Evolutionary conservation across 1,284 basidiomycete species (phyloP), one percentile per base, ranked within the genome.

Genomic region (Boletus semigastroideus): DNA sequence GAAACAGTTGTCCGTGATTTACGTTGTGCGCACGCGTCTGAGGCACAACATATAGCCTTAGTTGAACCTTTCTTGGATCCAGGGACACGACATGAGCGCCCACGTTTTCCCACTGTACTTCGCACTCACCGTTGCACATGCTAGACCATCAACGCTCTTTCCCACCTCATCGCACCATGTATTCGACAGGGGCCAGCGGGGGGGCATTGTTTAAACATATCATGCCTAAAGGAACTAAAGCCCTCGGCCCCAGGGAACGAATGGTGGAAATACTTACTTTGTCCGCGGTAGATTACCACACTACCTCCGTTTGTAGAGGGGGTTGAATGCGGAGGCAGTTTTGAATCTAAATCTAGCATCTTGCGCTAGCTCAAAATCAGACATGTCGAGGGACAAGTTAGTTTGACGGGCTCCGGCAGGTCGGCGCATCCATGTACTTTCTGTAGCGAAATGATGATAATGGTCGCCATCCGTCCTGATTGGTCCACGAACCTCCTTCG

Each of bases 171-270:
- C 19, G 16, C 30, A 28, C 42, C 20, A 16, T 34, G 31, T 39
- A 45, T 47, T 13, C 19, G 42, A 44, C 40, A 10, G 30, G 48
- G 45, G 34, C 22, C 45, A 28, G 33, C 17, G 38, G 27, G 27
- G 48, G 6, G 13, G n/a, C 16, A 37, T 37, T 46, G 41, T 39
- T 51, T 41, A 53, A 54, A 52, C 49, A 43, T 50, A 50, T 54
- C 54, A 46, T 52, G 51, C 59, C 56, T 30, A 17, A 17, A 44
- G n/a, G 34, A 27, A 36, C 43, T 0, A 42, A 62, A 55, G 12
- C 56, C 65, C 62, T 64, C 65, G 65, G 62, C 51, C 59, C 62
- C 65, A 64, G 34, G 64, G 65, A 55, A 43, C 36, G 31, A 46
- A 38, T 16, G 27, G 17, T 27, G 40, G 48, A 53, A 38, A 48